Conservation (phyloP, 2,329 filamentous ascomycete species). For the Alternaria gaisen region DNA sequence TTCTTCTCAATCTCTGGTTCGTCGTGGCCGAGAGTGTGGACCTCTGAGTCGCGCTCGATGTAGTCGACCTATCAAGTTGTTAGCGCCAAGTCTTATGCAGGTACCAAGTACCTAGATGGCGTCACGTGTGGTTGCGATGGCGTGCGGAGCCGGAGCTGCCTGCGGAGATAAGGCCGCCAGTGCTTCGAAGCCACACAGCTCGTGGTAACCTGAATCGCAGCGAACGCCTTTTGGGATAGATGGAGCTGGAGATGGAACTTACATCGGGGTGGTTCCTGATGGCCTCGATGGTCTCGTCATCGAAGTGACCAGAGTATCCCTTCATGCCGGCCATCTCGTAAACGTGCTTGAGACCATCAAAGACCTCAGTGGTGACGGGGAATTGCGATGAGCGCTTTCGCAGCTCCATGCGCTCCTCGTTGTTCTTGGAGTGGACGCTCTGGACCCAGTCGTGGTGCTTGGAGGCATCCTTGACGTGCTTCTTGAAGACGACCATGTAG, state of each 20-base stretch:
- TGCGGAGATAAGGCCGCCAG: conserved; percentile 38
- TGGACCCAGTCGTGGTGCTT: conserved; percentile 93
- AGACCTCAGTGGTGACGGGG: conserved; percentile 73
- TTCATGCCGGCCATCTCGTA: conserved; percentile 90
- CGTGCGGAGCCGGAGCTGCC: conserved; percentile 42
- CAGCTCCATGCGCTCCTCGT: conserved; percentile 81
- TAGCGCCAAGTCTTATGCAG: conserved; percentile 36
- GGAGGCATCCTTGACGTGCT: conserved; percentile 81
- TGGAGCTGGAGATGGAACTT: conserved; percentile 60
- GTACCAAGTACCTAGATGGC: conserved; percentile 19
- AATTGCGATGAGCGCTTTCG: conserved; percentile 85
- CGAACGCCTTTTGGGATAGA: neutral
- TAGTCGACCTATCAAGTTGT: conserved; percentile 78
- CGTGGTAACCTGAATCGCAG: neutral
- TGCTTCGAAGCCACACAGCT: conserved; percentile 5
- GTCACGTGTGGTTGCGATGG: conserved; percentile 37
- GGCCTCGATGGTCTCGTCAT: conserved; percentile 90
- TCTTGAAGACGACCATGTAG: conserved; percentile 99
- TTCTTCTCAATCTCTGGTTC: conserved; percentile 78
- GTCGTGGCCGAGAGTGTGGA: conserved; percentile 74
- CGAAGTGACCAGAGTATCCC: conserved; percentile 96
- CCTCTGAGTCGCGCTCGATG: conserved; percentile 92
- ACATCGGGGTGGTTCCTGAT: conserved; percentile 96
- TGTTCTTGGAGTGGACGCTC: conserved; percentile 76
- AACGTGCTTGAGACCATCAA: conserved; percentile 91